Evolutionary conservation across 1,284 basidiomycete genomes (phyloP), one percentile per base, ranked within the genome.

Genomic region (Cryptococcus sp.): DNA sequence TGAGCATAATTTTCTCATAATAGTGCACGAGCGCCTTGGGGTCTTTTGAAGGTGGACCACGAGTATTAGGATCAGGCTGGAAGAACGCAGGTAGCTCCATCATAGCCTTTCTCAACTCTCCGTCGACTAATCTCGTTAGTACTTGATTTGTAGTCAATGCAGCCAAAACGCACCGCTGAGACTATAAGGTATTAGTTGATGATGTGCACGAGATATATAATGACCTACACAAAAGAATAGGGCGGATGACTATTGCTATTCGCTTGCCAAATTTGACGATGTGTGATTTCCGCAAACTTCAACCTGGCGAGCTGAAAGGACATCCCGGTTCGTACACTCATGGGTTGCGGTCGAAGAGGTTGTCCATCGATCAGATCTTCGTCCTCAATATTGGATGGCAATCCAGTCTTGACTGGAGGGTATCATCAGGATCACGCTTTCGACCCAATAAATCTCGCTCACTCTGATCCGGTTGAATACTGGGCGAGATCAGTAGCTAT

Each of bases 391-490:
- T 78, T 78, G 0, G 73, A 69, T 0, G 77, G 77, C 0, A 77
- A 58, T 3, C 76, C 74, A 6, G 76, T 76, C 54, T 75, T 76
- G 64, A 78, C 63, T 67, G 48, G 11, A 23, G 23, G 23, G 23
- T 23, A 23, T 23, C 23, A 23, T 23, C 23, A 23, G 23, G 23
- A 23, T 23, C 23, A 23, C 23, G 23, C 23, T 23, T 23, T 23
- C 23, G 23, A 23, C 23, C 23, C 23, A 23, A 23, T 23, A 23
- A 23, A 23, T 23, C 23, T 1, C 32, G 65, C 72, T 58, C 43
- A 76, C 74, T 78, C 51, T 77, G 76, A 64, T 78, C 75, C 32
- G 76, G 75, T 45, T 76, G 74, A 34, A 78, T 76, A 54, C 71
- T 73, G 53, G 30, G 32, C 23, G 52, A 32, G 15, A 52, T 41